These are phyloP conservation scores for Forsythia viridissima DNA, from an alignment of 257 asterid species.

Conservation along the genomic window DNA sequence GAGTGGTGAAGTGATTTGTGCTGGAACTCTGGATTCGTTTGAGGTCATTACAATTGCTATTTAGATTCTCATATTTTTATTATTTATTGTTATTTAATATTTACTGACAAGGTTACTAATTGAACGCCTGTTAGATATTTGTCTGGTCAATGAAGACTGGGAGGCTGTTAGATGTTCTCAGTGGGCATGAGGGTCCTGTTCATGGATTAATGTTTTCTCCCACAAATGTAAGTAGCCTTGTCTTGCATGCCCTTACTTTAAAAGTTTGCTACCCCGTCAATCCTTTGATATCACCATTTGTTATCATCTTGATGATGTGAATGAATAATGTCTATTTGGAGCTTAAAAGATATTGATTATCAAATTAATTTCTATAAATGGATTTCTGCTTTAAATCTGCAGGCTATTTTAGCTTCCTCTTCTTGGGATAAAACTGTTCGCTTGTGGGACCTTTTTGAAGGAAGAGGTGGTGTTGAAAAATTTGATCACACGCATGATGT, in stretches of 20 bases:
- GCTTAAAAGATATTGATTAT: conserved; percentile 2
- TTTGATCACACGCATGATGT: conserved; percentile 92
- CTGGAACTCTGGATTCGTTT: conserved; percentile 97
- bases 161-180: conserved; percentile 84
- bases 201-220: conserved; percentile 98
- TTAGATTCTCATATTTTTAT: conserved; percentile 18
- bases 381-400: conserved; percentile 17
- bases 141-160: conserved; percentile 99
- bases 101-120: conserved; percentile 29
- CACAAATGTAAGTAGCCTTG: conserved; percentile 55
- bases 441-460: conserved; percentile 93
- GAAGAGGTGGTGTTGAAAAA: conserved; percentile 87
- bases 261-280: background rate
- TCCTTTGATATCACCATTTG: background rate
- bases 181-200: conserved; percentile 98
- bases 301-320: background rate
- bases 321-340: conserved; percentile 1
- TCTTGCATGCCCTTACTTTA: conserved; percentile 2
- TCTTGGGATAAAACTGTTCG: conserved; percentile 98
- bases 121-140: conserved; percentile 55
- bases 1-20: conserved; percentile 98
- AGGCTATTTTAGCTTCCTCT: conserved; percentile 92
- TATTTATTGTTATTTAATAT: conserved; percentile 16
- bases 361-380: background rate
- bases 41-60: conserved; percentile 58